Conservation (phyloP, 192 early-diverging fungal species). For the Rhizophlyctis rosea region DNA sequence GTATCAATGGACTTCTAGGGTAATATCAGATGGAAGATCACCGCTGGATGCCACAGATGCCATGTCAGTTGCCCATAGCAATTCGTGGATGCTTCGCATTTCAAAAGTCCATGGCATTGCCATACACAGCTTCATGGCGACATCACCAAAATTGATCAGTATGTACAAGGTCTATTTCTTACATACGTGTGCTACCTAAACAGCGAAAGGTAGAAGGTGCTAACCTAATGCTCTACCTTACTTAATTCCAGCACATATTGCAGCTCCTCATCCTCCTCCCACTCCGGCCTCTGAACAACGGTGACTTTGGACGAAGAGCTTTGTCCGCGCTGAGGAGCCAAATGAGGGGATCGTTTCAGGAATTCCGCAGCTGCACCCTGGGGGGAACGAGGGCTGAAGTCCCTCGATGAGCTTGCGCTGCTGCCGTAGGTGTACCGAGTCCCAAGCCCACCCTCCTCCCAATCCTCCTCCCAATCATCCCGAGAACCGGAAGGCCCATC, state of each 20-base stretch:
- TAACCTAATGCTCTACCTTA: slow-evolving; percentile 20
- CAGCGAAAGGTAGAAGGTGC: no score
- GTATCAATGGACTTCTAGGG: no score
- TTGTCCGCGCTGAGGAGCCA: background rate
- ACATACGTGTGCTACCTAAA: no score
- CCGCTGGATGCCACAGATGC: no score
- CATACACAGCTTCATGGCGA: no score
- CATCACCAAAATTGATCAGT: no score
- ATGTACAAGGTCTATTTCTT: no score
- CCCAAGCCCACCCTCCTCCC: background rate
- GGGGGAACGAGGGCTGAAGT: background rate
- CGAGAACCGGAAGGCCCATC: background rate
- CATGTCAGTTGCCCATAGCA: no score
- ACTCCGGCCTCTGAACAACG: background rate
- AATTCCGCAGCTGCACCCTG: background rate
- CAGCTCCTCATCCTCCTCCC: slow-evolving; percentile 28
- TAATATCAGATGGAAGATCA: no score
- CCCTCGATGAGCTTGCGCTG: background rate
- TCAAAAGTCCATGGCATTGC: no score
- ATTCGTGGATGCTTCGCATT: no score
- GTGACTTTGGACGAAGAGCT: background rate
- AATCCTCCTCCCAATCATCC: background rate
- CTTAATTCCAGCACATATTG: slow-evolving; percentile 27
- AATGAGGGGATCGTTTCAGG: background rate
- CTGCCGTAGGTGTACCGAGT: background rate